phyloP scores from a whole-genome alignment of 78 protist genomes.

The Dictyostelium citrinum region DNA sequence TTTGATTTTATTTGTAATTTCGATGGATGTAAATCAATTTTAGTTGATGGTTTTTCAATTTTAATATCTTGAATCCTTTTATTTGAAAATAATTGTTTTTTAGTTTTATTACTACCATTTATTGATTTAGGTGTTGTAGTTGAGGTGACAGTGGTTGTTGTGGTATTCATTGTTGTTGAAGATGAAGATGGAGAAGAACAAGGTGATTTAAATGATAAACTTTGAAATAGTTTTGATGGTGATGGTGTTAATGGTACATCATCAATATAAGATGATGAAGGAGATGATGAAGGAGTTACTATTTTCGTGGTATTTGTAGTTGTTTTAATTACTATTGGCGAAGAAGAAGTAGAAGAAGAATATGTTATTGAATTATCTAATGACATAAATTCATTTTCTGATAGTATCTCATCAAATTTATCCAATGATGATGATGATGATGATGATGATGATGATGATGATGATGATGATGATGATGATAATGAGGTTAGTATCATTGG shows the following conservation, averaged over 20 bases:
- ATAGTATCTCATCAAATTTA: background rate
- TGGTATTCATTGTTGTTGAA: background rate
- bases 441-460: background rate
- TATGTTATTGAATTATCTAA: background rate
- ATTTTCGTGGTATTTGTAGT: background rate
- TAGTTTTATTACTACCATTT: background rate
- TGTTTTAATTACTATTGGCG: background rate
- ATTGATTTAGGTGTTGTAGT: background rate
- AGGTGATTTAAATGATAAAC: background rate
- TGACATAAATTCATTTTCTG: background rate
- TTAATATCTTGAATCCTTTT: constrained; percentile 41
- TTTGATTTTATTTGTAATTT: constrained; percentile 1
- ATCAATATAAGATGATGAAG: background rate
- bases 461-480: background rate
- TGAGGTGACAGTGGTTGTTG: background rate
- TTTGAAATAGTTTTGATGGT: background rate
- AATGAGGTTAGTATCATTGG: background rate
- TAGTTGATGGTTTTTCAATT: background rate
- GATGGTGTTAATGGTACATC: background rate
- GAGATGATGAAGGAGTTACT: background rate
- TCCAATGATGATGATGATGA: background rate
- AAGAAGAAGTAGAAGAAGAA: background rate
- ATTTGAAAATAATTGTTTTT: background rate
- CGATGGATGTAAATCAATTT: constrained; percentile 11
- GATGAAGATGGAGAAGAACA: background rate